These are phyloP conservation scores for Mollisia scopiformis DNA, from an alignment of 2,329 filamentous ascomycete genomes.

Conservation along the genomic window DNA sequence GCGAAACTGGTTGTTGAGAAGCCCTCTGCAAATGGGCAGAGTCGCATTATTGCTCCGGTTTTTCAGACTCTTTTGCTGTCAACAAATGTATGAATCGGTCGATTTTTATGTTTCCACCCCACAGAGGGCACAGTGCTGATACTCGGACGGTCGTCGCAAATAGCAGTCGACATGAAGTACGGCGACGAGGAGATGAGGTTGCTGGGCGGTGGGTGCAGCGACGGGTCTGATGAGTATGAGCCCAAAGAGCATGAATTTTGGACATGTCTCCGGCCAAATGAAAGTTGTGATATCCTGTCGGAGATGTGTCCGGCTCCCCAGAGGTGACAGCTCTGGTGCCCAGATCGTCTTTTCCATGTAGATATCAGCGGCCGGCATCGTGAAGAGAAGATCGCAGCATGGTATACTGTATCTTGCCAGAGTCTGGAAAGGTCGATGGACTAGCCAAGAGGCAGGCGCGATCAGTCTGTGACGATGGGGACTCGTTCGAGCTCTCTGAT, in stretches of 20 bases:
- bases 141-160: neutral
- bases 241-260: slow-evolving; percentile 6
- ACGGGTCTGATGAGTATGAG: neutral
- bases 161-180: slow-evolving; percentile 6
- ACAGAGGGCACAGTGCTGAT: neutral
- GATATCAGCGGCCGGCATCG: neutral
- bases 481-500: too few species aligned
- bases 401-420: neutral
- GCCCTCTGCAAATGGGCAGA: slow-evolving; percentile 5
- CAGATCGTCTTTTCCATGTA: neutral
- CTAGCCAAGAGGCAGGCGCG: too few species aligned
- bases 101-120: neutral
- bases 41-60: slow-evolving; percentile 11
- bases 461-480: neutral
- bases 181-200: neutral
- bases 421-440: too few species aligned
- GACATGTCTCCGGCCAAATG: slow-evolving; percentile 8
- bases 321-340: neutral
- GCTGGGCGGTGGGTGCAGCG: neutral
- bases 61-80: neutral
- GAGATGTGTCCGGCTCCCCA: neutral
- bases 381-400: neutral
- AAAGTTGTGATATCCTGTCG: slow-evolving; percentile 4
- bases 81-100: neutral
- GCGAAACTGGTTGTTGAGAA: slow-evolving; percentile 4